These are phyloP conservation scores for Komagataella pastoris DNA, from an alignment of 805 yeast genomes.

Conservation along the genomic window DNA sequence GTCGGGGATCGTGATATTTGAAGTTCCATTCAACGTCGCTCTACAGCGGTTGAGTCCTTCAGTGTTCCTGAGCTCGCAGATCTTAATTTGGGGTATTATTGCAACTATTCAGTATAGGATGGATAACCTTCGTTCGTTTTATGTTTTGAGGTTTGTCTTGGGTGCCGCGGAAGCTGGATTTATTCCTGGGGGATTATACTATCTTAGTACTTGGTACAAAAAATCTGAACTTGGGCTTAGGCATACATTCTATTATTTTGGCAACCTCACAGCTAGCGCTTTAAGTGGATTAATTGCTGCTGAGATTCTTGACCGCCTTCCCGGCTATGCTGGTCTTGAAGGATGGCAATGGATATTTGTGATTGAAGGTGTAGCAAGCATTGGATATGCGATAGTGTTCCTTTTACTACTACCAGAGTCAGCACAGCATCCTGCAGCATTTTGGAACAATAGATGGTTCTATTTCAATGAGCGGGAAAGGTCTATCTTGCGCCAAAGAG, in stretches of 20 bases:
- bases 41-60: conserved; percentile 24
- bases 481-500: neutral
- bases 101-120: conserved; percentile 20
- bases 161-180: conserved; percentile 31
- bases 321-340: neutral
- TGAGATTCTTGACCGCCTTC: neutral
- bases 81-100: conserved; percentile 24
- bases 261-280: neutral
- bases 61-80: conserved; percentile 3
- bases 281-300: conserved; percentile 1
- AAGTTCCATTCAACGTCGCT: conserved; percentile 20
- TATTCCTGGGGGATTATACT: conserved; percentile 1
- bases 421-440: conserved; percentile 5
- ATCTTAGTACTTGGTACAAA: conserved; percentile 2
- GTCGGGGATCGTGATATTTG: conserved; percentile 26
- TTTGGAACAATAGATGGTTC: neutral
- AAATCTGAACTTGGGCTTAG: conserved; percentile 1
- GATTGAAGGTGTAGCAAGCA: conserved; percentile 30
- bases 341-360: conserved; percentile 41
- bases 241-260: neutral
- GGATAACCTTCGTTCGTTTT: conserved; percentile 11
- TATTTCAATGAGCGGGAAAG: neutral
- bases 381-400: conserved; percentile 18
- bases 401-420: conserved; percentile 12
- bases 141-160: conserved; percentile 32